Evolutionary conservation across 441 rosid genomes (phyloP).

Genomic region (Jatropha multifida): DNA sequence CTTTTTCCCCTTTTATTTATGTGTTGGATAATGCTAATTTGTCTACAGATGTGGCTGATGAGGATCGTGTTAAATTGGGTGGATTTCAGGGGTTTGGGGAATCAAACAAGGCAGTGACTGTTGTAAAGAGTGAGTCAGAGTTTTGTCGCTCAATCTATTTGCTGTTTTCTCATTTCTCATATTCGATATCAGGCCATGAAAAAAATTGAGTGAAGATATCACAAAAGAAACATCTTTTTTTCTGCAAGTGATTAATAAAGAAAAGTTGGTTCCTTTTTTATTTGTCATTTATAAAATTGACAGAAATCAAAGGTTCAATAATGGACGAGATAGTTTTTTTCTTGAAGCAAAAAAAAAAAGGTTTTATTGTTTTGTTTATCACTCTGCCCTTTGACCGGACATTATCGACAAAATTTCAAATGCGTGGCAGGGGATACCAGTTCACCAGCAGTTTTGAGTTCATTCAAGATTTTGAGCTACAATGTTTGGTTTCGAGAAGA

Average conservation of each 20-base stretch:
- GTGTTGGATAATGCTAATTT: not conserved
- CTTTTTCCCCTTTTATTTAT: not conserved
- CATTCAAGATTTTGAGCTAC: conserved; percentile 78
- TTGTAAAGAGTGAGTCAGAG: conserved; percentile 40
- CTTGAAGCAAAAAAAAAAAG: not conserved
- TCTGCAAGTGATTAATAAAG: not conserved
- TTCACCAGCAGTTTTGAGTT: conserved; percentile 32
- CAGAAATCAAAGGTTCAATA: not conserved
- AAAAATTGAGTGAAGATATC: too few relatives aligned
- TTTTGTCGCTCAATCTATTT: conserved; percentile 2
- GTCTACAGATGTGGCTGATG: conserved; percentile 12
- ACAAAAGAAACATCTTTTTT: not conserved
- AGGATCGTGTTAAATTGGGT: conserved; percentile 26
- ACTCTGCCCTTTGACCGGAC: not conserved
- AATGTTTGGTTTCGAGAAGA: conserved; percentile 98
- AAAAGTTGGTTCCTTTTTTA: not conserved
- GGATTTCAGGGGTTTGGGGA: conserved; percentile 36
- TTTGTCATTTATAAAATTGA: not conserved
- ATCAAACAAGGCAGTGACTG: conserved; percentile 35
- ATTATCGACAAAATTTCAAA: not conserved
- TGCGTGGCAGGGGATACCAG: conserved; percentile 35
- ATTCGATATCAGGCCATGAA: too few relatives aligned
- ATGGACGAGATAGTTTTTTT: not conserved
- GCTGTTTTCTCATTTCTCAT: too few relatives aligned
- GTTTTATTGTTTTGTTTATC: not conserved